phyloP scores from a whole-genome alignment of 2,329 filamentous ascomycete species.

The Nothopassalora personata region DNA sequence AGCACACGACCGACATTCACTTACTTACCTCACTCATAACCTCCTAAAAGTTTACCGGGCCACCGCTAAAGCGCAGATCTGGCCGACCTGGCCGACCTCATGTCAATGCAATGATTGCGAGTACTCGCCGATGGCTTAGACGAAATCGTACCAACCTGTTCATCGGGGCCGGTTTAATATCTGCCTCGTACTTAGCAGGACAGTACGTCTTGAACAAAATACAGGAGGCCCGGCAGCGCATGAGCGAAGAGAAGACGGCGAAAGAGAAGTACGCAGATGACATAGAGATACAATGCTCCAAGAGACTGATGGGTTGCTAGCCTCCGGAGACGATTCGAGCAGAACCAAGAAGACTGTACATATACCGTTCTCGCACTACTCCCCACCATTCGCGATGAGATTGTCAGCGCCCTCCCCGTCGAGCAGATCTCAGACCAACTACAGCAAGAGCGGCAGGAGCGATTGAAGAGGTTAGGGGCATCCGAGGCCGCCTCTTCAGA shows the following conservation, averaged over 20 bases:
- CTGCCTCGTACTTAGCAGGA: conserved; percentile 83
- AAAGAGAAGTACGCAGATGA: conserved; percentile 75
- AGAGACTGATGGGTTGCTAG: conserved; percentile 43
- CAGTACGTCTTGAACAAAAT: conserved; percentile 92
- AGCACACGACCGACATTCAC: not conserved
- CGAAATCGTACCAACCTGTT: conserved; percentile 87
- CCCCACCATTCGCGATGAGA: conserved; percentile 83
- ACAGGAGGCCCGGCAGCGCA: conserved; percentile 87
- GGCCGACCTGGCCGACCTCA: conserved; percentile 7
- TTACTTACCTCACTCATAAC: not conserved
- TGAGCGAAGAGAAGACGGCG: conserved; percentile 91
- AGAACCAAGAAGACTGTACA: conserved; percentile 98
- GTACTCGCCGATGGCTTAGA: conserved; percentile 83
- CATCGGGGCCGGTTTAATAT: conserved; percentile 79
- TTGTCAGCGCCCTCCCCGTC: conserved; percentile 81
- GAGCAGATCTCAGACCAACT: conserved; percentile 90
- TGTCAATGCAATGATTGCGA: conserved; percentile 53
- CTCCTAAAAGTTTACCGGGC: not conserved
- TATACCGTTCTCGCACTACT: conserved; percentile 95
- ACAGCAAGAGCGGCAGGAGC: conserved; percentile 82
- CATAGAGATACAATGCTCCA: not conserved
- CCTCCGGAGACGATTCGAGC: conserved; percentile 90
- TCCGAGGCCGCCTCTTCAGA: conserved; percentile 56
- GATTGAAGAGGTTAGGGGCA: conserved; percentile 45
- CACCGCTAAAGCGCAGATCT: not conserved